These are phyloP conservation scores for Kurtzmaniella cleridarum DNA, from an alignment of 805 yeast genomes.

Conservation along the genomic window DNA sequence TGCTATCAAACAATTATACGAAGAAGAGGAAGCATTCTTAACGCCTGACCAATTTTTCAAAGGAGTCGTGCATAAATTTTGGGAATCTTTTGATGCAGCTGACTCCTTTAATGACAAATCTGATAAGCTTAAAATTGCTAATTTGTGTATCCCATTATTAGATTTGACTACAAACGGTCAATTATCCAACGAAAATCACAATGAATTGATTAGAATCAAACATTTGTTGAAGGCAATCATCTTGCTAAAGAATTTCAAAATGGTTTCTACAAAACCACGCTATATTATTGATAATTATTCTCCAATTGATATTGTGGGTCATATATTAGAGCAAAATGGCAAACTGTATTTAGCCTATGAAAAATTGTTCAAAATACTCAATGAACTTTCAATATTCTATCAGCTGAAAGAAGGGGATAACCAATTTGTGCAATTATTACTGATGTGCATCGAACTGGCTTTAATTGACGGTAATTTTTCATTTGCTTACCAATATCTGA, in stretches of 20 bases:
- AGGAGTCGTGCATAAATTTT: conserved; percentile 21
- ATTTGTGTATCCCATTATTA: conserved; percentile 21
- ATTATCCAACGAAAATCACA: not conserved
- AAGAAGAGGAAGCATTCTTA: conserved; percentile 5
- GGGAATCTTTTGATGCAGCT: conserved; percentile 28
- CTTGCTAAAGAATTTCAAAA: conserved; percentile 30
- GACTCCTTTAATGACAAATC: conserved; percentile 27
- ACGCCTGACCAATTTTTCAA: conserved; percentile 10
- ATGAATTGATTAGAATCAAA: conserved; percentile 17
- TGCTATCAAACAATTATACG: conserved; percentile 12
- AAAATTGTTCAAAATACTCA: conserved; percentile 35
- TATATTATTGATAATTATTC: conserved; percentile 27
- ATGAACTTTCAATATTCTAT: conserved; percentile 30
- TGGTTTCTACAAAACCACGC: conserved; percentile 29
- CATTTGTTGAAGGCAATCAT: conserved; percentile 33
- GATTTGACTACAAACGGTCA: conserved; percentile 10
- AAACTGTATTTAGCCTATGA: conserved; percentile 42
- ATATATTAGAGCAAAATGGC: conserved; percentile 50
- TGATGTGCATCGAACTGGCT: conserved; percentile 63
- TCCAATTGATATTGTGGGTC: conserved; percentile 33
- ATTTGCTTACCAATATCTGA: conserved; percentile 45
- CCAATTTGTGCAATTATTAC: conserved; percentile 19
- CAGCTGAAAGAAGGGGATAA: conserved; percentile 4
- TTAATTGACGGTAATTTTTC: conserved; percentile 56
- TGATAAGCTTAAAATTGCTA: conserved; percentile 22